Base-by-base conservation (phyloP, 164 flowering plant genomes). In the Annona cherimola region DNA sequence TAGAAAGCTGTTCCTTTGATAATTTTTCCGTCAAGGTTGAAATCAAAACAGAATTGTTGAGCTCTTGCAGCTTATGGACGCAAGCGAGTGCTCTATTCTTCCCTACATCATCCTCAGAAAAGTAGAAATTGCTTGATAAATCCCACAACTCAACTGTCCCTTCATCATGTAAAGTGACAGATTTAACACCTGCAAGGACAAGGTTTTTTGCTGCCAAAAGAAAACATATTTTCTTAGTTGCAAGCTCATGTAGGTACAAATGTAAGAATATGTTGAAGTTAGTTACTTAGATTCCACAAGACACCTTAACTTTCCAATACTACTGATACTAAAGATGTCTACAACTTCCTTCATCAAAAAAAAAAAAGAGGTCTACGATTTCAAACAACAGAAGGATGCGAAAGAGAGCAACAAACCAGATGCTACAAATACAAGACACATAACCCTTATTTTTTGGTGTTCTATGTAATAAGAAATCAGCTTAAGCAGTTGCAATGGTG, bases 161-260 rank as follows among this genome's bases (percentile, higher is more conserved):
- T 77, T 89, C 94, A 77, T 92, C 97, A 72, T 92, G 97, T 85
- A 92, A 78, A 20, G 94, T 87, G 68, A 92, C 92, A 65, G 96
- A 92, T 78, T 90, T 92, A 44, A 92, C 96, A 74, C 97, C 97
- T 69, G 97, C 94, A 68, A 92, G 94, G 80, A 92, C 74, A 54
- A 92, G 88, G 65, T 92, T 92, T 79, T 92, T 92, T 12, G 97
- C 96, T 92, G 92, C 83, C 85, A 68, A 42, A 46, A 75, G 46
- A 39, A 81, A 55, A 14, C 61, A 45, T 19, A 4, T 41, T 2
- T 59, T 39, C 11, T 61, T 11, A 61, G 16, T 57, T 45, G 14
- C 42, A 69, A 20, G 7, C 57, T 8, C n/a, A n/a, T n/a, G n/a
- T n/a, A n/a, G n/a, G n/a, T n/a, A n/a, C n/a, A n/a, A n/a, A n/a